These are phyloP conservation scores for Camellia oleifera DNA, from an alignment of 179 eudicot genomes.

Conservation along the genomic window DNA sequence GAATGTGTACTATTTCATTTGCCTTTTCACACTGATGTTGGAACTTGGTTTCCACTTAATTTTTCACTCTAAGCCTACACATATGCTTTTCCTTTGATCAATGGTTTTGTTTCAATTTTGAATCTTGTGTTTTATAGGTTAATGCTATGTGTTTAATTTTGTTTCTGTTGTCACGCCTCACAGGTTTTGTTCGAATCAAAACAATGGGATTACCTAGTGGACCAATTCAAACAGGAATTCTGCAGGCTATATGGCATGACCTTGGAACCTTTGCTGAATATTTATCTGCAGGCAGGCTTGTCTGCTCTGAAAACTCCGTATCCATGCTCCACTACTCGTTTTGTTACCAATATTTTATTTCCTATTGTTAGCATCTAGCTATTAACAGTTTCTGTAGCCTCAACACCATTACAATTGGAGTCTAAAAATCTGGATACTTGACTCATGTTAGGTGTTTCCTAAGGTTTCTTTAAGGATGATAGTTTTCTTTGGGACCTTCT, in stretches of 20 bases:
- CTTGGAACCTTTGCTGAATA: slow-evolving; percentile 84
- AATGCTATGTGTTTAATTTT: background rate
- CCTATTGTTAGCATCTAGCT: background rate
- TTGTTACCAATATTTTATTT: background rate
- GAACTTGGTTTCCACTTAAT: background rate
- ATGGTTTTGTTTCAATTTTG: slow-evolving; percentile 1
- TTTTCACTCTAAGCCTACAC: background rate
- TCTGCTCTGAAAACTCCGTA: slow-evolving; percentile 99
- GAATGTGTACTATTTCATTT: background rate
- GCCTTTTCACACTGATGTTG: background rate
- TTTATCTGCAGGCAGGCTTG: slow-evolving; percentile 92
- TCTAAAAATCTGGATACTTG: background rate
- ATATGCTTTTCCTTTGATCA: background rate
- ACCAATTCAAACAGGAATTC: slow-evolving; percentile 94
- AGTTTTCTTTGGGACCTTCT: background rate
- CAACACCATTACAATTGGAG: background rate
- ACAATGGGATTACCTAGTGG: slow-evolving; percentile 92
- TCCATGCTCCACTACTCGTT: slow-evolving; percentile 36
- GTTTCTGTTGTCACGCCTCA: slow-evolving; percentile 13
- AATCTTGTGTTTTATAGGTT: slow-evolving; percentile 1
- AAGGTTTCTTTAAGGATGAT: background rate
- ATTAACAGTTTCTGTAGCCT: slow-evolving; percentile 2
- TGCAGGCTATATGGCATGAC: slow-evolving; percentile 94
- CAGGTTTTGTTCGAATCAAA: slow-evolving; percentile 93
- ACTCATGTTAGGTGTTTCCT: background rate